These are phyloP conservation scores for Neurospora sp. DNA, from an alignment of 495 filamentous ascomycete genomes.

Conservation along the genomic window DNA sequence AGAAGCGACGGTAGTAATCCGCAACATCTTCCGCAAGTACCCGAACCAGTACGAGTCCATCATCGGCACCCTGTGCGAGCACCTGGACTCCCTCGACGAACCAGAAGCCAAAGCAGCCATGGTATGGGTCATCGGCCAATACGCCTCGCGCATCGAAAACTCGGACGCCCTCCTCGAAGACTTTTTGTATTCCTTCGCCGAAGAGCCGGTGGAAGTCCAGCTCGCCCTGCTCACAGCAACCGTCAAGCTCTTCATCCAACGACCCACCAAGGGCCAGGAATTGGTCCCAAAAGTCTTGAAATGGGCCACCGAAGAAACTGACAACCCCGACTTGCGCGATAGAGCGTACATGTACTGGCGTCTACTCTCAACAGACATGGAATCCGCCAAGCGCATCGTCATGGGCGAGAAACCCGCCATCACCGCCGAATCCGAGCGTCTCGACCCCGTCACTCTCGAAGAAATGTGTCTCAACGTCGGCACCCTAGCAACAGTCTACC, in stretches of 20 bases:
- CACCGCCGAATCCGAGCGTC: slow-evolving; percentile 79
- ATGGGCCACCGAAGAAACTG: slow-evolving; percentile 82
- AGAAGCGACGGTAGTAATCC: slow-evolving; percentile 95
- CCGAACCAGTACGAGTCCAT: slow-evolving; percentile 89
- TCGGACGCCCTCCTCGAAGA: slow-evolving; percentile 89
- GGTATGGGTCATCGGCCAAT: slow-evolving; percentile 98
- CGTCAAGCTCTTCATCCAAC: slow-evolving; percentile 95
- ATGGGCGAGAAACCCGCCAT: slow-evolving; percentile 92
- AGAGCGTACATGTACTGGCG: slow-evolving; percentile 98
- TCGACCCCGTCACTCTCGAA: slow-evolving; percentile 75
- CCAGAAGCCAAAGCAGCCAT: slow-evolving; percentile 83
- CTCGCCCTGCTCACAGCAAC: slow-evolving; percentile 92
- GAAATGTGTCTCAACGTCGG: slow-evolving; percentile 81
- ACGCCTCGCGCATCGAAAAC: slow-evolving; percentile 97
- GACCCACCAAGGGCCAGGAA: slow-evolving; percentile 76
- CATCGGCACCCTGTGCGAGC: slow-evolving; percentile 90
- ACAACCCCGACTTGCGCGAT: slow-evolving; percentile 95
- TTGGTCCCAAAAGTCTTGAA: slow-evolving; percentile 91
- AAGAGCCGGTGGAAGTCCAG: slow-evolving; percentile 54
- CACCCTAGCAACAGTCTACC: slow-evolving; percentile 97
- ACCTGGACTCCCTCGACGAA: slow-evolving; percentile 94
- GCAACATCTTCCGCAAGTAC: slow-evolving; percentile 96
- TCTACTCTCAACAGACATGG: slow-evolving; percentile 82
- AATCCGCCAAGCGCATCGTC: slow-evolving; percentile 82
- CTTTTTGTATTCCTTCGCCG: slow-evolving; percentile 84